A percentile compares a stretch with the other conserved stretches of the same genome.
These are phyloP conservation scores for Beauveria bassiana DNA, from an alignment of 2,329 filamentous ascomycete genomes.

Conservation along the genomic window DNA sequence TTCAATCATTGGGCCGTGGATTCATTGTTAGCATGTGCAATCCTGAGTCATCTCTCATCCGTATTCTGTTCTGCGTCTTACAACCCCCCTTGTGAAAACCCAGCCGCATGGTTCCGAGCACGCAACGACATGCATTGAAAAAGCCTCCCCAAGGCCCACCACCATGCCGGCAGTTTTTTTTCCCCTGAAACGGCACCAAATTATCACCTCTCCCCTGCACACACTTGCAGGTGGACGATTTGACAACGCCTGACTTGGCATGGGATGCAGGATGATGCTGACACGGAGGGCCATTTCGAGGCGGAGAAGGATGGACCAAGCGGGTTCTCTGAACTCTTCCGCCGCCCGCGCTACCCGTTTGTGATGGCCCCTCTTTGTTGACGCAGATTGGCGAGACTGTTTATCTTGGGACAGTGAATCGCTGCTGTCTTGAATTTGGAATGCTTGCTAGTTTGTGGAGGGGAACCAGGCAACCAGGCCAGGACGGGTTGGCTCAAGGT, in stretches of 20 bases:
- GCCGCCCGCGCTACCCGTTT: too few relatives aligned
- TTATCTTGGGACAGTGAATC: too few relatives aligned
- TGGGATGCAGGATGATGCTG: not conserved
- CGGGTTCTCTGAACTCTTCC: too few relatives aligned
- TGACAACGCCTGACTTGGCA: not conserved
- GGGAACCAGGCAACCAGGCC: too few relatives aligned
- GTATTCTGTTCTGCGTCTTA: not conserved
- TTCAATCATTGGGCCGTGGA: not conserved
- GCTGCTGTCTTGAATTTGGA: too few relatives aligned
- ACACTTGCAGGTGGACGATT: not conserved
- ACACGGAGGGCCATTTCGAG: too few relatives aligned
- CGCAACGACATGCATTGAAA: not conserved
- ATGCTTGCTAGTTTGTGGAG: too few relatives aligned
- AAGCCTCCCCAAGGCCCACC: not conserved
- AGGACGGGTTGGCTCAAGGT: too few relatives aligned
- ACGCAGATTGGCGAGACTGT: too few relatives aligned
- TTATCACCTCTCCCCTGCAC: not conserved
- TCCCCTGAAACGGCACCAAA: not conserved
- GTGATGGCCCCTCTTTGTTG: too few relatives aligned
- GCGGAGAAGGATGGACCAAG: too few relatives aligned
- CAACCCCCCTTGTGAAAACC: not conserved
- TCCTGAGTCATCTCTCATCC: not conserved
- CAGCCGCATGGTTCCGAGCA: conserved; percentile 1
- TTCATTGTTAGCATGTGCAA: not conserved
- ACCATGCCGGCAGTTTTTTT: not conserved